These are phyloP conservation scores for Gossypium trilobum DNA, from an alignment of 441 rosid species.

Conservation along the genomic window DNA sequence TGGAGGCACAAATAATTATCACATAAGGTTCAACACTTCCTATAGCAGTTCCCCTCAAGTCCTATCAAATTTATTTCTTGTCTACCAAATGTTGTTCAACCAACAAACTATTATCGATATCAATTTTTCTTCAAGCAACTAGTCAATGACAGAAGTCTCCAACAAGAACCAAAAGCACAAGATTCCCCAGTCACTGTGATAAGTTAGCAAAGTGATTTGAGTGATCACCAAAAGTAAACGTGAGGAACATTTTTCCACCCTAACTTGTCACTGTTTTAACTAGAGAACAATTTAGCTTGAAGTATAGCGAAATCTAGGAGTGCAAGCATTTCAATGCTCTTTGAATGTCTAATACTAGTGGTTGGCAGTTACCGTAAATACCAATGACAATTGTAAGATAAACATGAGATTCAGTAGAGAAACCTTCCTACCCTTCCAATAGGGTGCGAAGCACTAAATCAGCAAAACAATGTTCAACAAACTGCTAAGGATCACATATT, in stretches of 20 bases:
- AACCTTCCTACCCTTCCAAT: background rate
- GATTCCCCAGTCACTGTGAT: background rate
- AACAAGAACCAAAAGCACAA: background rate
- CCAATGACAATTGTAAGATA: background rate
- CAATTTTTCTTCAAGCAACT: background rate
- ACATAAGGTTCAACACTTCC: background rate
- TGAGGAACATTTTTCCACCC: background rate
- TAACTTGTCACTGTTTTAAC: background rate
- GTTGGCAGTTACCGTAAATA: background rate
- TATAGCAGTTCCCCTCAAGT: background rate
- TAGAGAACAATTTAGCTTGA: background rate
- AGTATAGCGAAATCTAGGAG: background rate
- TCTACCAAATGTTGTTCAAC: background rate
- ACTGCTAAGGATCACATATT: background rate
- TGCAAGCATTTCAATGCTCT: background rate
- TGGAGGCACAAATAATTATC: conserved; percentile 14
- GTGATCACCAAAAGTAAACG: background rate
- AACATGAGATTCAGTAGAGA: background rate
- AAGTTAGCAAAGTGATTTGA: background rate
- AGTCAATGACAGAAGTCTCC: background rate
- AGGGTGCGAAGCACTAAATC: background rate
- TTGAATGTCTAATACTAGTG: background rate
- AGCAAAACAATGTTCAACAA: background rate
- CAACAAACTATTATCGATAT: background rate
- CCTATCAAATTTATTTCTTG: background rate